Evolutionary conservation across 192 early-diverging fungal species (phyloP).

Genomic region (Diversispora eburnea): DNA sequence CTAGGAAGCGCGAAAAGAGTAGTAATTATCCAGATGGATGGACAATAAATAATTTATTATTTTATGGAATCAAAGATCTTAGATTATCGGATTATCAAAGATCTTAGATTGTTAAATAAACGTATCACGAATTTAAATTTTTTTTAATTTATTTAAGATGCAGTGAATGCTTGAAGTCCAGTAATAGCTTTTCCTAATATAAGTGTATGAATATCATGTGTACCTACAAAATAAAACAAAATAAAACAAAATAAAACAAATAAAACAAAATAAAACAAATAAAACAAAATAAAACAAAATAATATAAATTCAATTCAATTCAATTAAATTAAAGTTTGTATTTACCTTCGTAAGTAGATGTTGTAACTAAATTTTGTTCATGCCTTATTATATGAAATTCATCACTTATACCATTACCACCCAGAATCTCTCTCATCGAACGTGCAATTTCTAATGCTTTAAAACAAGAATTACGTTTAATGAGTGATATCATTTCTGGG

Average conservation of each 20-base stretch:
- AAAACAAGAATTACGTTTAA: conserved; percentile 94
- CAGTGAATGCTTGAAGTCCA: conserved; percentile 73
- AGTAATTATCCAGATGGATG: too few species aligned
- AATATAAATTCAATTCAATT: not conserved
- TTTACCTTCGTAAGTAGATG: conserved; percentile 90
- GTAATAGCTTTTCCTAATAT: conserved; percentile 93
- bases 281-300: not conserved
- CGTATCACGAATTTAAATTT: too few species aligned
- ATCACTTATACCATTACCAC: conserved; percentile 93
- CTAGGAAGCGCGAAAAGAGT: too few species aligned
- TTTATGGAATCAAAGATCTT: too few species aligned
- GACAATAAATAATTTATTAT: too few species aligned
- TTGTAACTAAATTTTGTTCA: conserved; percentile 86
- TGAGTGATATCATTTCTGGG: conserved; percentile 92
- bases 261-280: not conserved
- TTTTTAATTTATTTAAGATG: not conserved
- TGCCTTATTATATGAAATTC: conserved; percentile 97
- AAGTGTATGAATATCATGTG: conserved; percentile 91
- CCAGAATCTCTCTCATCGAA: conserved; percentile 85
- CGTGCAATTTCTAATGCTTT: conserved; percentile 93
- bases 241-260: not conserved
- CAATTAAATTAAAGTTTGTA: not conserved
- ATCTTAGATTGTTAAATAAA: too few species aligned
- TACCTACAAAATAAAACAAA: conserved; percentile 43
- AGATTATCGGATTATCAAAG: too few species aligned